A percentile compares a stretch with the other conserved stretches of the same genome.
Conservation (phyloP, 768 basidiomycete genomes). For the Antrodiella citrinella region DNA sequence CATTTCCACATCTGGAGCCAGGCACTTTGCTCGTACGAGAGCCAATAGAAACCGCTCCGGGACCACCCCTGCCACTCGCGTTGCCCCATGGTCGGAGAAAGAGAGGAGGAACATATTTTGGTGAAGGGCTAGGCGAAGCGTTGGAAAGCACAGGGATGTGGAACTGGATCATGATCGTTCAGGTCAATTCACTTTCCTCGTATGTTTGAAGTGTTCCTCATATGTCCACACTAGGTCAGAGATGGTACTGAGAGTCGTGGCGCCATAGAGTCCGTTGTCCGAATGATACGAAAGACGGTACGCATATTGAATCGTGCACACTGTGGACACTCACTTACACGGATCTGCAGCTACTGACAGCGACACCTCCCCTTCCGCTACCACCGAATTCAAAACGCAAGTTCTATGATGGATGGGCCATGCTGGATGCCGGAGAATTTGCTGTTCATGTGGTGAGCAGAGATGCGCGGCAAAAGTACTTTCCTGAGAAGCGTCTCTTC, state of each 20-base stretch:
- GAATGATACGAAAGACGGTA: slow-evolving; percentile 63
- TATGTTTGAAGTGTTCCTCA: not conserved
- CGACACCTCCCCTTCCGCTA: slow-evolving; percentile 49
- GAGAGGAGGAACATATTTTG: slow-evolving; percentile 60
- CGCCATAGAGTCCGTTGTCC: slow-evolving; percentile 66
- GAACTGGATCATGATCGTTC: slow-evolving; percentile 70
- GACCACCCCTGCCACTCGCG: slow-evolving; percentile 51
- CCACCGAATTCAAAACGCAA: slow-evolving; percentile 57
- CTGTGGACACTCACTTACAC: not conserved
- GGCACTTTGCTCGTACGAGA: slow-evolving; percentile 46
- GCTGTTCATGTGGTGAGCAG: slow-evolving; percentile 71
- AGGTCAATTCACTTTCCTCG: slow-evolving; percentile 32
- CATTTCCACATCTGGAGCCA: slow-evolving; percentile 65
- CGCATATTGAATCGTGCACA: slow-evolving; percentile 24
- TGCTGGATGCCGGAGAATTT: slow-evolving; percentile 77
- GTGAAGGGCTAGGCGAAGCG: slow-evolving; percentile 46
- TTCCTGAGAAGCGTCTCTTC: slow-evolving; percentile 24
- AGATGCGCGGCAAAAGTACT: slow-evolving; percentile 62
- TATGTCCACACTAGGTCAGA: slow-evolving; percentile 47
- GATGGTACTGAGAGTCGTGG: slow-evolving; percentile 78
- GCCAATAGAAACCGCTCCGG: slow-evolving; percentile 41
- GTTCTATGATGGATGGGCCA: slow-evolving; percentile 68
- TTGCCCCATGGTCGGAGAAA: slow-evolving; percentile 54
- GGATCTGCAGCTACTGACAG: slow-evolving; percentile 41
- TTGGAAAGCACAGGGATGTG: slow-evolving; percentile 45